Conservation (phyloP, 768 basidiomycete genomes). For the Neoboletus subvelutipes region DNA sequence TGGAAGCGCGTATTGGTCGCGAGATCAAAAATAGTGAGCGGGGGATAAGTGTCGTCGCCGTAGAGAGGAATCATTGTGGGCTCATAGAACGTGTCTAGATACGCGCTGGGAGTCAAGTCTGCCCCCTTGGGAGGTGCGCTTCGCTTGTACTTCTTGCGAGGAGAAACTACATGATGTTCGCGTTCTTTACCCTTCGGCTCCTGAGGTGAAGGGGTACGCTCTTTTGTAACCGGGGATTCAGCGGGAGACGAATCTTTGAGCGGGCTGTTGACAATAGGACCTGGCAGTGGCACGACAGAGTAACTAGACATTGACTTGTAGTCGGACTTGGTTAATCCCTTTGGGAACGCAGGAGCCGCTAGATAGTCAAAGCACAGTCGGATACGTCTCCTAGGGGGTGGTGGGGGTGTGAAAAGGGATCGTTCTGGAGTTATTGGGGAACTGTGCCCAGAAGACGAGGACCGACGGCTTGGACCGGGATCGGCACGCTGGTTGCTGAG, state of each 20-base stretch:
- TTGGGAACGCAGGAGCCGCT: conserved; percentile 22
- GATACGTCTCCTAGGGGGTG: conserved; percentile 10
- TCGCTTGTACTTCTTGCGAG: not conserved
- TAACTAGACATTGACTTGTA: conserved; percentile 13
- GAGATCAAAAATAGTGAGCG: conserved; percentile 16
- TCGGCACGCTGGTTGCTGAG: not conserved
- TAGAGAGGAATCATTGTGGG: conserved; percentile 13
- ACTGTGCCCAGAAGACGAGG: not conserved
- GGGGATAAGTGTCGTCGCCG: conserved; percentile 18
- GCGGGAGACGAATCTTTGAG: not conserved
- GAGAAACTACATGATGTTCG: conserved; percentile 1
- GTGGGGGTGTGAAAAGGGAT: conserved; percentile 34
- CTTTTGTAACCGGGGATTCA: not conserved
- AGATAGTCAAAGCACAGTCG: conserved; percentile 18
- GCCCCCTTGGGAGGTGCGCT: not conserved
- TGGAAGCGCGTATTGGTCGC: conserved; percentile 24
- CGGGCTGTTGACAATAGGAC: not conserved
- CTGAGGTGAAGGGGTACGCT: not conserved
- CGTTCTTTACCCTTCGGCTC: conserved; percentile 26
- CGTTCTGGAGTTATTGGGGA: conserved; percentile 11
- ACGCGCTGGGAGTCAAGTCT: not conserved
- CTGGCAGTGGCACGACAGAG: not conserved
- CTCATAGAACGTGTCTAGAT: conserved; percentile 13
- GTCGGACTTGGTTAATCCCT: conserved; percentile 20
- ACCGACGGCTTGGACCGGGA: conserved; percentile 7